Base-by-base conservation (phyloP, 805 yeast species). In the Pichia thaimueangensis region DNA sequence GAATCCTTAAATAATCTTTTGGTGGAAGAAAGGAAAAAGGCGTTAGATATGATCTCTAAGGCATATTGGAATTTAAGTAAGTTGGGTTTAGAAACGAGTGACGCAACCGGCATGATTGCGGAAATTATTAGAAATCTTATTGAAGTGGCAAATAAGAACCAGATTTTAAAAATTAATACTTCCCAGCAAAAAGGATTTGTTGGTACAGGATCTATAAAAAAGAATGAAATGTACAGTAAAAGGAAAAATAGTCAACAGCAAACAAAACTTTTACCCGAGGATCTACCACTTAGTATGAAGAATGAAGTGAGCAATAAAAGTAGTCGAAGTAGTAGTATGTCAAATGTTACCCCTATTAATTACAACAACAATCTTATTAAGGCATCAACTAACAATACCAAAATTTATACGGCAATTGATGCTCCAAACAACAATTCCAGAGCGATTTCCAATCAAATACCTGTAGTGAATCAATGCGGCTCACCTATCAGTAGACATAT, bases 21-120 rank as follows among this genome's bases (percentile, higher is more conserved):
- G 27, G 53, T 56, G 6, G 55, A 62, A n/a, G 69, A 70, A 43
- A 67, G 65, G 41, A 66, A 65, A 19, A 63, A 59, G 44, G 55
- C 74, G 2, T 50, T 77, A 34, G 72, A 63, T 47, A 53, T 74
- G 10, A 74, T 78, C 34, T 69, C 80, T 0, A 65, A 66, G 42
- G 69, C 74, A 8, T 78, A 76, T 47, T 78, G 82, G 82, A 78
- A 74, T 48, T 56, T 78, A 47, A 75, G 72, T 45, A 69, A 74
- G 23, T 70, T 74, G 46, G 82, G 82, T 2, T 79, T 74, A 45
- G 68, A 69, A 43, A 66, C 68, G 51, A 76, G 74, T 48, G 82
- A 76, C 53, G 79, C 78, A 3, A 76, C 81, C 0, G 79, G 73
- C 43, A 74, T 78, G 5, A 77, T 78, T 30, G 80, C 81, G 2